These are phyloP conservation scores for Diplosphaera chodatii DNA, from an alignment of 139 green algal genomes.

Conservation along the genomic window DNA sequence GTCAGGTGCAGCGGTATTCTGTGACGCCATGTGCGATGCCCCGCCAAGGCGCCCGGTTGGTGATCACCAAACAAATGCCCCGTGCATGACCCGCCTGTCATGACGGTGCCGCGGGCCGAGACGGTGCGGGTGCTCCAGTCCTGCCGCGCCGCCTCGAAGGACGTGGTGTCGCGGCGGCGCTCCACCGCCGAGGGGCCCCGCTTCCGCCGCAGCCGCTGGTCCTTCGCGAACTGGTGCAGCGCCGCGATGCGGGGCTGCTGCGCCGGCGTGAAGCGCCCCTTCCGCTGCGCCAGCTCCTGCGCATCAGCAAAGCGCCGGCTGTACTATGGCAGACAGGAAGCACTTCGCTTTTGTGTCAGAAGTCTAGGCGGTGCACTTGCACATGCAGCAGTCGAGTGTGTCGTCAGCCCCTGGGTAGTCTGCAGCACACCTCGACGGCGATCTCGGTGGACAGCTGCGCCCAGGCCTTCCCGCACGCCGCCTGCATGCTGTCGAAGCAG, in stretches of 20 bases:
- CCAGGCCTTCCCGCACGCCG: conserved; percentile 46
- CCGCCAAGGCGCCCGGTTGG: too few relatives aligned
- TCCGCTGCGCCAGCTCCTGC: conserved; percentile 14
- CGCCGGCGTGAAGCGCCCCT: conserved; percentile 25
- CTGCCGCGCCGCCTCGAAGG: conserved; percentile 45
- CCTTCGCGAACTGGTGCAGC: conserved; percentile 36
- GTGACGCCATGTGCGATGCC: too few relatives aligned
- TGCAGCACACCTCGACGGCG: conserved; percentile 25
- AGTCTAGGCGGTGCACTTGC: too few relatives aligned
- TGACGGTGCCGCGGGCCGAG: conserved; percentile 35
- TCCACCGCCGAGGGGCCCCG: conserved; percentile 29
- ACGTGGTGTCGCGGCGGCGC: conserved; percentile 45
- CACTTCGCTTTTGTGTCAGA: too few relatives aligned
- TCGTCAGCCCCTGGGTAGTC: too few relatives aligned
- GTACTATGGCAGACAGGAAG: too few relatives aligned
- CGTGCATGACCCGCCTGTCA: neutral
- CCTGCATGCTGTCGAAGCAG: conserved; percentile 41
- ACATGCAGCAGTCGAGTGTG: too few relatives aligned
- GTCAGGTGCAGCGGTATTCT: too few relatives aligned
- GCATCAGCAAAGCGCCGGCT: too few relatives aligned
- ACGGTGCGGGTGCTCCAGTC: conserved; percentile 39
- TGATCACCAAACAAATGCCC: too few relatives aligned
- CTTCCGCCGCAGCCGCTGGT: conserved; percentile 34
- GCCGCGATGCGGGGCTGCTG: conserved; percentile 36
- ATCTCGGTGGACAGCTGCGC: conserved; percentile 50